Base-by-base conservation (phyloP, 805 yeast species). In the Huiozyma sinensis region DNA sequence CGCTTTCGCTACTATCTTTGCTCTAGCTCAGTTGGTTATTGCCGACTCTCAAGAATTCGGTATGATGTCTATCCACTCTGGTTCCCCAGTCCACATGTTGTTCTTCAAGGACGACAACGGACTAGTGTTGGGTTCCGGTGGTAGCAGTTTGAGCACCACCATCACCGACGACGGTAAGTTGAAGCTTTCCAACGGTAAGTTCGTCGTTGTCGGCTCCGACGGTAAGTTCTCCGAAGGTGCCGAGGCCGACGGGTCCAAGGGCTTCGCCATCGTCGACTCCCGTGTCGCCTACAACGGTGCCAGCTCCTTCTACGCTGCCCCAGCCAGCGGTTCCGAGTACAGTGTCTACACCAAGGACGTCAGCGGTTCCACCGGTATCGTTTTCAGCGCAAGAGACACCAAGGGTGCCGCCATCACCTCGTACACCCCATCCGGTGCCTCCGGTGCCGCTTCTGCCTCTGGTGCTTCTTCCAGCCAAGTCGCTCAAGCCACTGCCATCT, bases 1-100 rank as follows among this genome's bases (percentile, higher is more conserved):
- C 13, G 43, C 60, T 17, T 43, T 60, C 36, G 51, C 50, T 12
- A 36, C 46, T 28, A 40, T 44, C n/a, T 41, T 64, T 17, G 49
- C 66, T 17, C 44, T 47, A 6, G 51, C 58, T 38, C 44, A 56
- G 34, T 31, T 46, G 6, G 52, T 51, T 38, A 28, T 41, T 5
- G 71, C 71, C 24, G 71, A 66, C 51, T 66, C 72, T 30, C 58
- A 60, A 48, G 28, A 53, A n/a, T 66, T 68, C 47, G 67, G 65
- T 46, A 39, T 63, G 24, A 24, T 66, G 9, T 46, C 58, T 36
- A 58, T 67, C 48, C 57, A 63, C 47, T 66, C 71, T 28, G 70
- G 67, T 39, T 53, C 67, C 35, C 44, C 42, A 34, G 43, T 29
- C 7, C 43, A 41, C 24, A 10, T 35, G 17, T 13, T 41, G 11